Conservation (phyloP, 768 basidiomycete genomes). For the Leccinum subgranulosum region DNA sequence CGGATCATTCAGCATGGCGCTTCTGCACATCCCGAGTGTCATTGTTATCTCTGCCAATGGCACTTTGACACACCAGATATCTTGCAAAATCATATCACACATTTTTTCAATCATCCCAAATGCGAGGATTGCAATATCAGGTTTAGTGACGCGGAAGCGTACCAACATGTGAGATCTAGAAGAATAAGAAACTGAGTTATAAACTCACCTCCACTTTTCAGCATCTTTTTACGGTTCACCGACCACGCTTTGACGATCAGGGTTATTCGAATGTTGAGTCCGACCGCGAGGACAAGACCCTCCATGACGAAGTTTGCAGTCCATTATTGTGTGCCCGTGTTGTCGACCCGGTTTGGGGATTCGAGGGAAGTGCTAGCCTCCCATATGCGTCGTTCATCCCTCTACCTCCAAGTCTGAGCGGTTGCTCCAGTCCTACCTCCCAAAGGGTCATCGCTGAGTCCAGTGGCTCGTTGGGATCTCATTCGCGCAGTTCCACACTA, state of each 20-base stretch:
- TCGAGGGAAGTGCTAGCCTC: slow-evolving; percentile 14
- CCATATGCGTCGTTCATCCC: slow-evolving; percentile 29
- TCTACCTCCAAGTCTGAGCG: slow-evolving; percentile 29
- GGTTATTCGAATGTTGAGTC: not conserved
- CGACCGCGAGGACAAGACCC: not conserved
- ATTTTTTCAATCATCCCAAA: slow-evolving; percentile 44
- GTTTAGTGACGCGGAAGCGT: slow-evolving; percentile 37
- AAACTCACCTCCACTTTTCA: slow-evolving; percentile 1
- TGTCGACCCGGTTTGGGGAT: slow-evolving; percentile 24
- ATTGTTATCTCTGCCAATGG: slow-evolving; percentile 36
- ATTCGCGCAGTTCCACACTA: slow-evolving; percentile 31
- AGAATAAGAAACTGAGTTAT: not conserved
- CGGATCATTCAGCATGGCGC: slow-evolving; percentile 27
- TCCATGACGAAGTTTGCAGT: slow-evolving; percentile 1
- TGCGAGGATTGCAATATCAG: slow-evolving; percentile 42
- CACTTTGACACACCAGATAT: slow-evolving; percentile 38
- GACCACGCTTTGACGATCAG: slow-evolving; percentile 17
- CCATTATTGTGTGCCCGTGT: slow-evolving; percentile 11
- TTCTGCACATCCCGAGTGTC: slow-evolving; percentile 29
- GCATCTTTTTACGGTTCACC: slow-evolving; percentile 30
- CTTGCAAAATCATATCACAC: slow-evolving; percentile 39
- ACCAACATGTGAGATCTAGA: slow-evolving; percentile 33
- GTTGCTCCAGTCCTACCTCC: slow-evolving; percentile 30
- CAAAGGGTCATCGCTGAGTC: slow-evolving; percentile 20
- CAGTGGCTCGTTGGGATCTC: slow-evolving; percentile 14